A percentile compares a stretch with the other conserved stretches of the same genome.
Conservation (phyloP, 768 basidiomycete genomes). For the Leccinellum albellum region DNA sequence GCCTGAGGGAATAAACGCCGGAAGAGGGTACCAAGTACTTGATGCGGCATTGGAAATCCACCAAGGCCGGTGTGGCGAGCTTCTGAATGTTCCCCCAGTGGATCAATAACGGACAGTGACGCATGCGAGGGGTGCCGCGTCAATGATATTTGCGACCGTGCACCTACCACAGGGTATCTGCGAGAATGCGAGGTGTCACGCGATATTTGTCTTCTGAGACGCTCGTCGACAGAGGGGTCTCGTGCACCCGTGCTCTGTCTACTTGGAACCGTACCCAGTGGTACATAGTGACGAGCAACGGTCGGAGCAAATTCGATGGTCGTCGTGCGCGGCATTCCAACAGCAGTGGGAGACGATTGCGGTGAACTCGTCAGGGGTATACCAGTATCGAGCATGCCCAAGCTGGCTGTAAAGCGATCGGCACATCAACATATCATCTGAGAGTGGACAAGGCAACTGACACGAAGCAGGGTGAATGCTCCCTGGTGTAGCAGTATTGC, state of each 20-base stretch:
- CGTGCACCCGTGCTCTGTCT: conserved; percentile 18
- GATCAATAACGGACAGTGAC: conserved; percentile 11
- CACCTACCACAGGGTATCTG: conserved; percentile 8
- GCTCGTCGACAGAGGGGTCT: conserved; percentile 5
- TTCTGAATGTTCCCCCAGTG: conserved; percentile 5
- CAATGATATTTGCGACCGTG: conserved; percentile 13
- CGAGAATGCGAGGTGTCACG: conserved; percentile 12
- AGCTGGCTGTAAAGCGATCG: conserved; percentile 9
- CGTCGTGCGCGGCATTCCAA: conserved; percentile 37
- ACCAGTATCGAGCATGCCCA: conserved; percentile 1
- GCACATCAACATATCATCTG: neutral
- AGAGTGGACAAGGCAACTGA: conserved; percentile 5
- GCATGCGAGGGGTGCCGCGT: conserved; percentile 15
- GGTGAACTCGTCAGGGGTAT: neutral
- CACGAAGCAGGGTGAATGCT: neutral
- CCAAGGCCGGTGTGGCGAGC: conserved; percentile 53
- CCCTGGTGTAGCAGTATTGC: conserved; percentile 33
- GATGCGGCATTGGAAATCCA: conserved; percentile 70
- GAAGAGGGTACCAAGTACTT: conserved; percentile 49
- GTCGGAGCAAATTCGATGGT: conserved; percentile 53
- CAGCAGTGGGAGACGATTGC: conserved; percentile 1
- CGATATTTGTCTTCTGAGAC: conserved; percentile 2
- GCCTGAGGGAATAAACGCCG: conserved; percentile 60
- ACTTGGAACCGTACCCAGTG: conserved; percentile 26
- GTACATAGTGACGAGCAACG: conserved; percentile 24